A percentile compares a stretch with the other conserved stretches of the same genome.
phyloP scores from a whole-genome alignment of 352 stramenopile genomes.

The Saprolegnia diclina region DNA sequence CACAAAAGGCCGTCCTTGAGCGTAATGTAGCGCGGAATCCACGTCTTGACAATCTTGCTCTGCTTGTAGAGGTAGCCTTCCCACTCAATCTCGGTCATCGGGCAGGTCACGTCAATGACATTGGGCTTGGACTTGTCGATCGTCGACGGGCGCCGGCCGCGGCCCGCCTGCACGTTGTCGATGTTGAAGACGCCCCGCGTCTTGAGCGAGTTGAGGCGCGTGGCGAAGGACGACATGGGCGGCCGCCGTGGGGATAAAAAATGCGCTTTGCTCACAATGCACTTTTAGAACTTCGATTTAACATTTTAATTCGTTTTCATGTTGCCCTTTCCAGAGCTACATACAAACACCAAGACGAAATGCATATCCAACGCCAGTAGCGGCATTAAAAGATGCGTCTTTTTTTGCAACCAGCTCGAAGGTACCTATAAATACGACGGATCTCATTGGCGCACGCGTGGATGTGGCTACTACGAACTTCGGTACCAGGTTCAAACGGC shows the following conservation, averaged over 20 bases:
- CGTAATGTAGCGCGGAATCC: constrained; percentile 82
- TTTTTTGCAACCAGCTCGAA: neutral
- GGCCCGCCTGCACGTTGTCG: neutral
- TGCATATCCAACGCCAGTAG: too few relatives aligned
- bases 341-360: neutral
- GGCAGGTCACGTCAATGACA: constrained; percentile 82
- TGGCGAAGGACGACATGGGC: constrained; percentile 20
- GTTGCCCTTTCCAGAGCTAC: neutral
- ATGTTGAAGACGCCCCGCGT: constrained; percentile 19
- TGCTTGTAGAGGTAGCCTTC: constrained; percentile 88
- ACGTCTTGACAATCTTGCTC: constrained; percentile 86
- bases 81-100: constrained; percentile 80
- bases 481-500: neutral
- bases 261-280: neutral
- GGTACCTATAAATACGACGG: neutral
- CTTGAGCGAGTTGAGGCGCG: constrained; percentile 21
- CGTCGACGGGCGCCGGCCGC: constrained; percentile 2
- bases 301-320: neutral
- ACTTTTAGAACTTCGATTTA: neutral
- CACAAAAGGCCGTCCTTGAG: constrained; percentile 73
- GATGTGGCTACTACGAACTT: constrained; percentile 2
- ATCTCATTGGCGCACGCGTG: neutral
- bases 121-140: constrained; percentile 40
- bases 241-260: constrained; percentile 1
- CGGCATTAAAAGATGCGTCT: neutral